A percentile compares a stretch with the other conserved stretches of the same genome.
These are phyloP conservation scores for Lunularia cruciata DNA, from an alignment of 225 moss, liverwort and hornwort species.

Conservation along the genomic window DNA sequence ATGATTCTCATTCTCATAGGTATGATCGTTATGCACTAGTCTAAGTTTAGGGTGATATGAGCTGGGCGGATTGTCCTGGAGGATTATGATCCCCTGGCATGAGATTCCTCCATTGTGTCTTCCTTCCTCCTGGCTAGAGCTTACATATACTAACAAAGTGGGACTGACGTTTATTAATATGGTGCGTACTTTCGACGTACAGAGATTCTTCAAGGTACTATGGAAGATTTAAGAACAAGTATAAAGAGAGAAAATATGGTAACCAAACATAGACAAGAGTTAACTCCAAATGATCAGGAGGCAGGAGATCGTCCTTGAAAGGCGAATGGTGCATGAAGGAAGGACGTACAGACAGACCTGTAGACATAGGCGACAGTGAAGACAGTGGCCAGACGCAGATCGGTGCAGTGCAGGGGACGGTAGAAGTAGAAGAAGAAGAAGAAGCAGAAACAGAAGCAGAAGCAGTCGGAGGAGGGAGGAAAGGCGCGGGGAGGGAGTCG, in stretches of 20 bases:
- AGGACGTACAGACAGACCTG: not conserved
- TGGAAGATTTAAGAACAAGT: not conserved
- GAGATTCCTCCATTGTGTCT: conserved; percentile 2
- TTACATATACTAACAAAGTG: not conserved
- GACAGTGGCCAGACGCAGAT: not conserved
- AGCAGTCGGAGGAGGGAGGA: not conserved
- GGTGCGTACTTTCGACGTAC: not conserved
- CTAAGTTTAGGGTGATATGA: not conserved
- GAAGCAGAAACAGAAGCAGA: not conserved
- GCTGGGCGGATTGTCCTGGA: conserved; percentile 2
- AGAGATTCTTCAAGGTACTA: conserved; percentile 1
- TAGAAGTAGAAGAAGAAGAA: not conserved
- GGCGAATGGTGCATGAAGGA: not conserved
- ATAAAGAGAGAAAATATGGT: not conserved
- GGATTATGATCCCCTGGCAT: conserved; percentile 6
- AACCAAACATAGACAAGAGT: not conserved
- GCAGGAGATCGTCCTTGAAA: conserved; percentile 1
- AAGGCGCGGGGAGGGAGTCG: too few species aligned
- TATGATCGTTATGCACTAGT: not conserved
- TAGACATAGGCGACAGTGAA: not conserved
- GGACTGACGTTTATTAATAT: not conserved
- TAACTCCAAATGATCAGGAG: conserved; percentile 7
- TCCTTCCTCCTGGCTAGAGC: not conserved
- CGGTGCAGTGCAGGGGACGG: too few species aligned
- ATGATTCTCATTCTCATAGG: conserved; percentile 7